phyloP scores from a whole-genome alignment of 2,329 filamentous ascomycete genomes.

The Aspergillus pseudoglaucus region DNA sequence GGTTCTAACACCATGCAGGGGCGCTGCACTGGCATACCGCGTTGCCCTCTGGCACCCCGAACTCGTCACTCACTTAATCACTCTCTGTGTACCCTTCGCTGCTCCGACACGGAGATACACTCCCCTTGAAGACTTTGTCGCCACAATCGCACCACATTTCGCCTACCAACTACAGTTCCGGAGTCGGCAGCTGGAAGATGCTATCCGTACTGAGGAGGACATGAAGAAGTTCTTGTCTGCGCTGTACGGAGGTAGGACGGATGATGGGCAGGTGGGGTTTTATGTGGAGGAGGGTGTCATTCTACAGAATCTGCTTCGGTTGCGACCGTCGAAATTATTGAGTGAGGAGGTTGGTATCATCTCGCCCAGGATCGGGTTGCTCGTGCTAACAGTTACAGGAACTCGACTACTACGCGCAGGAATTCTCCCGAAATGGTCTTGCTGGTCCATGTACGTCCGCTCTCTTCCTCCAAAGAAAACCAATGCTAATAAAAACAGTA shows the following conservation, averaged over 20 bases:
- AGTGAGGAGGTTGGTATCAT: conserved; percentile 47
- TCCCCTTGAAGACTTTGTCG: conserved; percentile 55
- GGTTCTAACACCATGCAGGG: conserved; percentile 41
- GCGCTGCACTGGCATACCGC: conserved; percentile 70
- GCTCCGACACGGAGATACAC: conserved; percentile 49
- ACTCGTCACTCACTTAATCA: conserved; percentile 68
- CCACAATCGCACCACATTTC: conserved; percentile 59
- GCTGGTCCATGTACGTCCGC: conserved; percentile 58
- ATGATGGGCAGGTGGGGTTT: conserved; percentile 54
- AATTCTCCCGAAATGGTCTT: conserved; percentile 67
- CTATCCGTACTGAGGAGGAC: conserved; percentile 52
- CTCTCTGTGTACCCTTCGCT: conserved; percentile 69
- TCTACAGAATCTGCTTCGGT: conserved; percentile 54
- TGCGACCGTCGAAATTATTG: conserved; percentile 55
- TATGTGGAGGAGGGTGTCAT: conserved; percentile 55
- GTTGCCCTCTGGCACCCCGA: conserved; percentile 66
- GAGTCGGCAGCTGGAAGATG: conserved; percentile 58
- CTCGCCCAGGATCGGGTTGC: background rate
- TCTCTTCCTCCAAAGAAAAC: background rate
- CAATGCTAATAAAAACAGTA: conserved; percentile 34
- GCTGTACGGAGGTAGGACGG: conserved; percentile 61
- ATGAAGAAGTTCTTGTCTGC: conserved; percentile 65
- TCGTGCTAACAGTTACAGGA: conserved; percentile 41
- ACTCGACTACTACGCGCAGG: conserved; percentile 66
- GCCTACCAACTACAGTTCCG: conserved; percentile 77